Base-by-base conservation (phyloP, 1,139 yeast genomes). In the Yamadazyma epiphylla region DNA sequence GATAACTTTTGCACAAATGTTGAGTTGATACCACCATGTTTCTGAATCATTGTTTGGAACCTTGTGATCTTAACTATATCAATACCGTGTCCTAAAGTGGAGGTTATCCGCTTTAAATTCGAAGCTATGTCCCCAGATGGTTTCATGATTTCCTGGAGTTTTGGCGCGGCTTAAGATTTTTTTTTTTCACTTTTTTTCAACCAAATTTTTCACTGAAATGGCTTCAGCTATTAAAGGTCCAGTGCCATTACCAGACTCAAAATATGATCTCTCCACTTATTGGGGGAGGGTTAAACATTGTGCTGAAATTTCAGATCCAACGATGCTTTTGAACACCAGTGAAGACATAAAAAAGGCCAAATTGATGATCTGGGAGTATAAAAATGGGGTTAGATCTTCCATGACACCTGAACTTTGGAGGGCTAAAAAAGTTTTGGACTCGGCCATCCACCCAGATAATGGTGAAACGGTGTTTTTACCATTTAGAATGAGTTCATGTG, bases 401-500 rank as follows among this genome's bases (percentile, higher is more conserved):
- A 79, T 88, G 77, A 77, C 83, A 2, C 89, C 94, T 3, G 86
- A 80, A 33, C 69, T 91, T 33, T 91, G 98, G 98, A 66, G 75
- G 32, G 94, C 96, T 9, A 91, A 91, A 60, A 78, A 77, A 55
- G 68, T 84, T 15, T 68, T 89, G 48, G 96, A 88, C 55, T 85
- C 95, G 1, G 78, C 95, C 0, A 74, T 87, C 27, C 96, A 89
- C 54, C 96, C 96, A 25, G 98, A 91, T 53, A 91, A 94, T 3
- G 96, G 97, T 1, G 91, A 86, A 48, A 83, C 94, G 3, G 96
- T 91, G 7, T 53, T 86, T 24, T 67, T 91, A 35, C 98, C 98
- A 3, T 91, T 91, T 61, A 76, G 98, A 58, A 91, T 91, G 98
- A 88, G 96, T 13, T 82, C 94, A 21, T 87, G 94, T 63, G 98